A percentile compares a stretch with the other conserved stretches of the same genome.
Evolutionary conservation across 1,284 basidiomycete genomes (phyloP).

Genomic region (Pholiota adiposa): DNA sequence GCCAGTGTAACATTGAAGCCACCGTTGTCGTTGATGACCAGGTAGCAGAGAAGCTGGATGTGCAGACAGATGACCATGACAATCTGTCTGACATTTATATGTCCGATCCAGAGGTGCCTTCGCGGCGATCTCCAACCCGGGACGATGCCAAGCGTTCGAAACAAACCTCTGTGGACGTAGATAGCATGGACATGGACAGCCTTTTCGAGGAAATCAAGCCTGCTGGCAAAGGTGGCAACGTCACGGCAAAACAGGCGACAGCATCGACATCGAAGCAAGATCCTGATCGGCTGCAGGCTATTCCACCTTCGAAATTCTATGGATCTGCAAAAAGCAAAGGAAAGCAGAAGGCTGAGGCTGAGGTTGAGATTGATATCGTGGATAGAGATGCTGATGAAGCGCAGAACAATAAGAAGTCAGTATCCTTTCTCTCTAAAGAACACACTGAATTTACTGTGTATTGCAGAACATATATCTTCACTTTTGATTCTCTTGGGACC

Average conservation of each 20-base stretch:
- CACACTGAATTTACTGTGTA: background rate
- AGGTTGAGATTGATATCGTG: slow-evolving; percentile 14
- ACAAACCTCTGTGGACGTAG: background rate
- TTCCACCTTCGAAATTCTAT: slow-evolving; percentile 37
- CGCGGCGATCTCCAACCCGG: background rate
- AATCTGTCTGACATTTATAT: background rate
- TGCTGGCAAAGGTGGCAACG: background rate
- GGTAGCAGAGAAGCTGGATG: background rate
- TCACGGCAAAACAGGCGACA: background rate
- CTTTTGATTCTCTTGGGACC: slow-evolving; percentile 85
- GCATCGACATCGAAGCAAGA: background rate
- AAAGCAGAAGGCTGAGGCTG: slow-evolving; percentile 30
- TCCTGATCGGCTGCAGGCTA: background rate
- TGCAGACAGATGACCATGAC: background rate
- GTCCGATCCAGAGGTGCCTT: background rate
- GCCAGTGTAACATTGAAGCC: slow-evolving; percentile 21
- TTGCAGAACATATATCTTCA: slow-evolving; percentile 77
- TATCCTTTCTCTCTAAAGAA: background rate
- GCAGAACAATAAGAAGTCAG: slow-evolving; percentile 1
- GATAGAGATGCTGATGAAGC: slow-evolving; percentile 15
- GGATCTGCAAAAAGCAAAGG: slow-evolving; percentile 28
- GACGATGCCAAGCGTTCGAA: background rate
- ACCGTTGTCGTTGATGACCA: background rate
- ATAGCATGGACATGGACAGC: slow-evolving; percentile 19
- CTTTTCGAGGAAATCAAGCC: slow-evolving; percentile 4